These are phyloP conservation scores for Aspergillus vadensis DNA, from an alignment of 2,329 filamentous ascomycete genomes.

Conservation along the genomic window DNA sequence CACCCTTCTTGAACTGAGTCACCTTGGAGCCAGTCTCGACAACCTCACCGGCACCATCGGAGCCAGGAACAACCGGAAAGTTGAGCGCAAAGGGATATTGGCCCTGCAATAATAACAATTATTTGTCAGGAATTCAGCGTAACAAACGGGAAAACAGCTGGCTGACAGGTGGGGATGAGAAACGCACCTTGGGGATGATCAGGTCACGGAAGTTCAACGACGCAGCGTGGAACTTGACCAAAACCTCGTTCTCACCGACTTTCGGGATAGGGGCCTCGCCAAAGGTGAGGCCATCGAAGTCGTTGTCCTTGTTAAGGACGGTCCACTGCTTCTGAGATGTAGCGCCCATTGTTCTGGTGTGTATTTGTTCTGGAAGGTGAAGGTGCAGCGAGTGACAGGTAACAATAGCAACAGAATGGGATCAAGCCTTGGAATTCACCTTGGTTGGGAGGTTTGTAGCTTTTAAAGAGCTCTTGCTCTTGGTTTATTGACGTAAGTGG, in stretches of 20 bases:
- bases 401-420: neutral
- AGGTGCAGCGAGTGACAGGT: neutral
- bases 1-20: conserved; percentile 58
- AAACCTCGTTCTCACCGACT: conserved; percentile 69
- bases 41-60: conserved; percentile 49
- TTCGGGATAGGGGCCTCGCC: conserved; percentile 58
- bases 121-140: neutral
- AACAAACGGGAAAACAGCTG: conserved; percentile 25
- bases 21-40: conserved; percentile 58
- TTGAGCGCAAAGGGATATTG: conserved; percentile 36
- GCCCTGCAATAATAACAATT: conserved; percentile 25
- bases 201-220: conserved; percentile 55
- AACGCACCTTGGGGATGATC: conserved; percentile 48
- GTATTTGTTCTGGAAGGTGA: neutral
- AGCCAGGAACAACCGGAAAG: conserved; percentile 36
- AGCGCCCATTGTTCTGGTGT: conserved; percentile 25
- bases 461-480: neutral
- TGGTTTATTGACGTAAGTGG: conserved; percentile 15
- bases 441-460: neutral
- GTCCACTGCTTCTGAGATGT: conserved; percentile 59
- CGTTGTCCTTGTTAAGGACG: conserved; percentile 51
- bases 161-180: too few relatives aligned
- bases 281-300: conserved; percentile 63
- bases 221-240: conserved; percentile 63
- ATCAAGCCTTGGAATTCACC: neutral